Base-by-base conservation (phyloP, 139 green algal genomes). In the Diplosphaera chodatii region DNA sequence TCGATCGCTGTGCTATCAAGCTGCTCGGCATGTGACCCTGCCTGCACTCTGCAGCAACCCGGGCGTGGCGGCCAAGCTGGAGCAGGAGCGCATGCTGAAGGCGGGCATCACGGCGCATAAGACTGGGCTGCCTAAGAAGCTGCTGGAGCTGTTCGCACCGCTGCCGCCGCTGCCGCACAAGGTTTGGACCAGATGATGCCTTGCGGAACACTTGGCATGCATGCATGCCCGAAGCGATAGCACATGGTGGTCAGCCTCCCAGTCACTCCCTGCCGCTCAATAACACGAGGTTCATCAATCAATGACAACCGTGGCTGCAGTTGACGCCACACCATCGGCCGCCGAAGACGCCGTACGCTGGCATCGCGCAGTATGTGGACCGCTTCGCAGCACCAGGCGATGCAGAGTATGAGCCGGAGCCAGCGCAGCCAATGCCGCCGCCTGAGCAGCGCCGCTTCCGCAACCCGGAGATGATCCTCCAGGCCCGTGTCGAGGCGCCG, bases 121-220 rank as follows among this genome's bases (percentile, higher is more conserved):
- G 31, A 95, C 91, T 6, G 91, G 91, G 15, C 70, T 96, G 32
- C 86, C 88, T 2, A 78, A 83, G 1, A 82, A 83, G 41, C 77
- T 96, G 32, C 73, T 96, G 18, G 70, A 89, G 16, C 78, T 96
- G 0, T 96, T 96, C 66, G 67, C 74, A 4, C 63, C 91, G 0
- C 67, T 83, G 10, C 70, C 80, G 3, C 73, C 76, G 23, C 71
- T 88, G 13, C 63, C 40, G 0, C 64, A 48, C 6, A 32, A 59
- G 37, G 37, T 48, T n/a, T n/a, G n/a, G n/a, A n/a, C n/a, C n/a
- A n/a, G n/a, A n/a, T n/a, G n/a, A n/a, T n/a, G n/a, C n/a, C n/a
- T n/a, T n/a, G n/a, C n/a, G n/a, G n/a, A n/a, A n/a, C n/a, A n/a
- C n/a, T n/a, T n/a, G n/a, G n/a, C n/a, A n/a, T n/a, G n/a, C n/a